phyloP scores from a whole-genome alignment of 352 stramenopile genomes.

The Pythium myriotylum region DNA sequence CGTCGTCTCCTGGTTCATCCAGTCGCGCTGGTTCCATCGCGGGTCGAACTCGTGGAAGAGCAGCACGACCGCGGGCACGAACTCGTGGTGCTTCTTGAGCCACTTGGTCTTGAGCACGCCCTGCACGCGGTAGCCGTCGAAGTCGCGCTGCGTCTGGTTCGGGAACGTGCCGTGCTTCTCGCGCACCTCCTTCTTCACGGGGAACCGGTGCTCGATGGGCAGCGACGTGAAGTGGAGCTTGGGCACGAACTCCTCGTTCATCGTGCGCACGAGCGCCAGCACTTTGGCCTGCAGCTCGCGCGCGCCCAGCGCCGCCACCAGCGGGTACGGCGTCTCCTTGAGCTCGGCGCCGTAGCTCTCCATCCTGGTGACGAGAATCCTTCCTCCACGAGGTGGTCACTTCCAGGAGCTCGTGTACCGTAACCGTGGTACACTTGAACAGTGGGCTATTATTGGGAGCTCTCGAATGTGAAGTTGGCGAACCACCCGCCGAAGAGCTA shows the following conservation, averaged over 20 bases:
- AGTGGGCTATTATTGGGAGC: conserved; percentile 14
- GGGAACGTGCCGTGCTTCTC: conserved; percentile 86
- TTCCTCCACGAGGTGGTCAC: no score
- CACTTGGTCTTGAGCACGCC: conserved; percentile 80
- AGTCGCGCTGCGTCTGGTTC: conserved; percentile 83
- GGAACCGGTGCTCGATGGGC: conserved; percentile 76
- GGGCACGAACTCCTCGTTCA: conserved; percentile 85
- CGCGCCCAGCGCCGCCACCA: conserved; percentile 78
- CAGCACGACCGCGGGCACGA: conserved; percentile 76
- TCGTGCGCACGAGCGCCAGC: conserved; percentile 57
- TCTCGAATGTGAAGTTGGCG: conserved; percentile 19
- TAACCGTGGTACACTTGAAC: conserved; percentile 2
- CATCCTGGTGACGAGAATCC: conserved; percentile 39
- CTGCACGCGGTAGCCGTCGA: conserved; percentile 68
- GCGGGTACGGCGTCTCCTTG: conserved; percentile 86
- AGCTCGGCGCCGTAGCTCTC: conserved; percentile 84
- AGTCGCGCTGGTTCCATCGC: conserved; percentile 68
- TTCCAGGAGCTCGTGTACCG: background rate
- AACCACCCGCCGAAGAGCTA: conserved; percentile 5
- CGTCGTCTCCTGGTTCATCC: conserved; percentile 62
- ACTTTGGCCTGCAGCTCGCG: conserved; percentile 79
- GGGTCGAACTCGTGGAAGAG: conserved; percentile 88
- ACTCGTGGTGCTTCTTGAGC: conserved; percentile 88
- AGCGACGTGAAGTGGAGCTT: conserved; percentile 78
- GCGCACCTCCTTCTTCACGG: conserved; percentile 79